phyloP scores from a whole-genome alignment of 192 early-diverging fungal species.

The Backusella parvicylindrica region DNA sequence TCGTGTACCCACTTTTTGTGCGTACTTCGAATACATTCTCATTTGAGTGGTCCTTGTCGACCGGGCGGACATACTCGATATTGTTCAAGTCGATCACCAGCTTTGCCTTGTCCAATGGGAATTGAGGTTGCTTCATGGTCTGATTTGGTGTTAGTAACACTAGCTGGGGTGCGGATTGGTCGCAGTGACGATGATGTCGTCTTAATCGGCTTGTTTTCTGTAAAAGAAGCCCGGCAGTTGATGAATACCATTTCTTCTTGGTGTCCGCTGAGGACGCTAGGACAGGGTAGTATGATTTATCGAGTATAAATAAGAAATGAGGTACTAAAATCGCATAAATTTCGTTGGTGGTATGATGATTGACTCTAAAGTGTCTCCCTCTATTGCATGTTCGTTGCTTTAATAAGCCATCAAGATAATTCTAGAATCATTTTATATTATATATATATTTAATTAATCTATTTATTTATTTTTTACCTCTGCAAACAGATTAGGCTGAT shows the following conservation, averaged over 20 bases:
- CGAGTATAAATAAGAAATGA: not conserved
- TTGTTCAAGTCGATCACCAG: not conserved
- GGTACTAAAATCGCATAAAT: not conserved
- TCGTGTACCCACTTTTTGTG: not conserved
- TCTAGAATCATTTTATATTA: constrained; percentile 24
- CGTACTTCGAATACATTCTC: not conserved
- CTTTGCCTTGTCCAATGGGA: not conserved
- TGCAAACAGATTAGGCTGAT: not conserved
- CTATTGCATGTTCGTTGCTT: not conserved
- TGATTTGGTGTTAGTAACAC: not conserved
- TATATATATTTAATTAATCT: too few relatives aligned
- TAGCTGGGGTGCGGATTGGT: not conserved
- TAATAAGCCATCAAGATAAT: not conserved
- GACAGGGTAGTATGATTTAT: not conserved
- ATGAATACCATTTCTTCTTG: not conserved
- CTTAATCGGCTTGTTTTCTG: not conserved
- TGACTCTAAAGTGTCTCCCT: not conserved
- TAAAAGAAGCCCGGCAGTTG: not conserved
- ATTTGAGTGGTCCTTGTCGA: not conserved
- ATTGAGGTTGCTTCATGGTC: not conserved
- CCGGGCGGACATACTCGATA: not conserved
- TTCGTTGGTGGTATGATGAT: not conserved
- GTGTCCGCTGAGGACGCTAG: not conserved
- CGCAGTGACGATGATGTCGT: not conserved
- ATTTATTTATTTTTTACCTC: not conserved